Evolutionary conservation across 257 asterid genomes (phyloP).

Genomic region (Capsicum baccatum): DNA sequence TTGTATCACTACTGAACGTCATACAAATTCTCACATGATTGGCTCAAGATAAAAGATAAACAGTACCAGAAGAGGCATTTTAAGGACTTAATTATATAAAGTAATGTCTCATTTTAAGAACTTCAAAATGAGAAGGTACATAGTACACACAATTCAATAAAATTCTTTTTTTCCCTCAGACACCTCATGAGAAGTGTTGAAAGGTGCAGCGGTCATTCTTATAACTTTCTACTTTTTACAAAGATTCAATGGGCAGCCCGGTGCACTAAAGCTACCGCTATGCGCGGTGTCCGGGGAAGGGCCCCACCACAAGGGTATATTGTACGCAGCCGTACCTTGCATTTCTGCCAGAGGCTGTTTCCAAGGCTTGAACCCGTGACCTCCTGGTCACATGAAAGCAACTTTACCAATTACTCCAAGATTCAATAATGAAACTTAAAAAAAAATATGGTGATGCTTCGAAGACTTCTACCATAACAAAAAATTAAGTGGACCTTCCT

Average conservation of each 20-base stretch:
- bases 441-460: background rate
- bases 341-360: too few relatives aligned
- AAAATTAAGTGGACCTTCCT: background rate
- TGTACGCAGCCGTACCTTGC: too few relatives aligned
- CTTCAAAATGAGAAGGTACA: background rate
- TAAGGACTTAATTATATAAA: background rate
- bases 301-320: too few relatives aligned
- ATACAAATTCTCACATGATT: slow-evolving; percentile 1
- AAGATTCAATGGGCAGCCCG: background rate
- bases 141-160: background rate
- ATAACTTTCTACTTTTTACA: background rate
- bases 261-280: too few relatives aligned
- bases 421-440: background rate
- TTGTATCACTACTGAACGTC: background rate
- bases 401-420: background rate
- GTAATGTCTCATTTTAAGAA: background rate
- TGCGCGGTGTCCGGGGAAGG: too few relatives aligned
- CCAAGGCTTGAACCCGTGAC: too few relatives aligned
- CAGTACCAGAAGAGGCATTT: background rate
- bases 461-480: background rate
- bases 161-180: background rate
- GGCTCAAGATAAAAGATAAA: slow-evolving; percentile 6
- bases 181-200: background rate
- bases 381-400: too few relatives aligned
- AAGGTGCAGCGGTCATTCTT: background rate